These are phyloP conservation scores for Trichomonascaceae sp. DNA, from an alignment of 1,139 yeast species.

Conservation along the genomic window DNA sequence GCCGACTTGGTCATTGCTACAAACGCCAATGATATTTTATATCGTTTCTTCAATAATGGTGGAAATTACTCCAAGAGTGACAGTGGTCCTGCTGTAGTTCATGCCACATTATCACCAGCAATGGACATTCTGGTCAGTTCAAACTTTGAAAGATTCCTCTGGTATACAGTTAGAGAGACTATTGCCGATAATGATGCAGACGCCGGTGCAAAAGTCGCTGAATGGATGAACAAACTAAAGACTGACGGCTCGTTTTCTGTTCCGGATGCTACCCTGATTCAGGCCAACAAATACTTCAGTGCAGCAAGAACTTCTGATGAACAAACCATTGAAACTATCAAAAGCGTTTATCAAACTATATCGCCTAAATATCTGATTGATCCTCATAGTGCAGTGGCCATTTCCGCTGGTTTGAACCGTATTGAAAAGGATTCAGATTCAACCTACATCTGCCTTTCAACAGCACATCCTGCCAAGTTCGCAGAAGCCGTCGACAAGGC, in stretches of 20 bases:
- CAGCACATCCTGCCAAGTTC: slow-evolving; percentile 98
- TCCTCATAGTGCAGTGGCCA: slow-evolving; percentile 96
- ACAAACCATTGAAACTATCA: slow-evolving; percentile 73
- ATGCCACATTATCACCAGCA: slow-evolving; percentile 92
- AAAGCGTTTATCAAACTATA: slow-evolving; percentile 51
- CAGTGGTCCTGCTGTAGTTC: slow-evolving; percentile 52
- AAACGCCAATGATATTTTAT: slow-evolving; percentile 87
- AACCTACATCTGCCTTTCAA: slow-evolving; percentile 73
- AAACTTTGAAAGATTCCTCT: slow-evolving; percentile 89
- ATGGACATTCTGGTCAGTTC: slow-evolving; percentile 96
- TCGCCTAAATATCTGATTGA: slow-evolving; percentile 78
- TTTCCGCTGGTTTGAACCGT: slow-evolving; percentile 63
- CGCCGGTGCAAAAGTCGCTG: slow-evolving; percentile 67
- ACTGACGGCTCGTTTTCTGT: slow-evolving; percentile 70
- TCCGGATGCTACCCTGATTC: slow-evolving; percentile 54
- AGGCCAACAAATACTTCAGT: slow-evolving; percentile 63
- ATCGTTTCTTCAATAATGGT: slow-evolving; percentile 85
- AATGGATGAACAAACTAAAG: slow-evolving; percentile 79
- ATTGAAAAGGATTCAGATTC: slow-evolving; percentile 42
- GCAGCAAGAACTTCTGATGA: slow-evolving; percentile 76
- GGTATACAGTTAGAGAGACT: slow-evolving; percentile 82
- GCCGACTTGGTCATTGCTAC: slow-evolving; percentile 88
- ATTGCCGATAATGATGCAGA: slow-evolving; percentile 51
- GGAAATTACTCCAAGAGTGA: slow-evolving; percentile 51
- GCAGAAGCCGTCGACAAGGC: slow-evolving; percentile 92